Evolutionary conservation across 345 rosid genomes (phyloP), one percentile per base, ranked within the genome.

Genomic region (Linum trigynum): DNA sequence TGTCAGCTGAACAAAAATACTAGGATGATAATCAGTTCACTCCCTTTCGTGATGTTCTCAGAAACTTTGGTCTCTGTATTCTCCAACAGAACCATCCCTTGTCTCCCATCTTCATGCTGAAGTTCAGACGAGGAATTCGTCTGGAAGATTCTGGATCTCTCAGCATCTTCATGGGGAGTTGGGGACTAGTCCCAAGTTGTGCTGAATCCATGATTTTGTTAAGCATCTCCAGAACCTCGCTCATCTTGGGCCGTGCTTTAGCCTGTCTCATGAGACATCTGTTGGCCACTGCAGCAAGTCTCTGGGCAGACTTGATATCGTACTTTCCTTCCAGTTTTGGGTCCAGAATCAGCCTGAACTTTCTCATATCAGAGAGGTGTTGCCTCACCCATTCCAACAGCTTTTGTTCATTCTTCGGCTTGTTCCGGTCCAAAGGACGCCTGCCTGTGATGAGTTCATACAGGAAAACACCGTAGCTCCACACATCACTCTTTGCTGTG

Each of bases 391-490:
- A 94, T 35, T 94, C 97, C 74, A 94, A 75, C 61, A 94, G 91
- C 40, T 88, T 94, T 36, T 90, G 91, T 74, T 90, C 97, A 51
- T 80, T 73, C 79, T 83, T 90, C 17, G 97, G 99, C 0, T 96
- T 87, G 77, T 83, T 88, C 0, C 87, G 66, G 63, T 90, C 99
- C 37, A 90, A 57, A 4, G 97, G 99, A 3, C 89, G 85, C 63
- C 97, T 85, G 5, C 96, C 98, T 0, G 99, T 94, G 53, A 90
- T 88, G 67, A 94, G 99, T 63, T 94, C 96, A 3, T 88, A 94
- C 0, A 88, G 83, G 72, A 90, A 94, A 58, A 94, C 80, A 65
- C 99, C 97, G 5, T 84, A 94, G 76, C 96, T 79, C 97, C 96
- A 94, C 11, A 90, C 92, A 51, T 90, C 97, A 67, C 85, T 90